Base-by-base conservation (phyloP, 306 rosid genomes). In the Citrullus amarus region DNA sequence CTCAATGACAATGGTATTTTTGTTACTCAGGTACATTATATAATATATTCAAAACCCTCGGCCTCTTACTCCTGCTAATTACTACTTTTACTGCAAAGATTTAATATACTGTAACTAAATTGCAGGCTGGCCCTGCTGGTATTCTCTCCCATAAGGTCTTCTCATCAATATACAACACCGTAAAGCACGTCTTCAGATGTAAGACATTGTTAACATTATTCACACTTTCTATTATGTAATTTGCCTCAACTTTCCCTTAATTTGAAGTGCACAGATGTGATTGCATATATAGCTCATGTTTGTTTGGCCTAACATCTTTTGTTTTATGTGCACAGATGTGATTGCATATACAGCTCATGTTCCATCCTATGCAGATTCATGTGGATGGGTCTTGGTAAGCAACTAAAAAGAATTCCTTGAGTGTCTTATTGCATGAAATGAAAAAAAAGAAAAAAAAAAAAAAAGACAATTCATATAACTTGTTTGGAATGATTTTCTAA, bases 371-470 rank as follows among this genome's bases (percentile, higher is more conserved):
- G 85, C 87, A 30, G 85, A 85, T 61, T 81, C 87, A 2, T 32
- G 74, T 18, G 87, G 85, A 76, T 82, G 83, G 87, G 83, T 85
- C 70, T 14, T 82, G 85, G 87, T 82, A 79, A 68, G 83, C 67
- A 43, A 53, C 48, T 43, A 28, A 5, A 62, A 77, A 38, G 18
- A 39, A 25, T 18, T 67, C 32, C 15, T 65, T 36, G 9, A 11
- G 7, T 7, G 9, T 34, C 46, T 32, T 3, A 63, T 63, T 63
- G 70, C 70, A 13, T 16, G 28, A 65, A 16, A 48, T 48, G 54
- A 9, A 8, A 43, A 43, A 2, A 38, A 4, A 11, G 28, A 25
- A 25, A 25, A 60, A 62, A 62, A 50, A 1, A 30, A 4, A 4
- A 38, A 16, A 46, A 54, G 63, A 36, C 13, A 32, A 41, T 4